Conservation (phyloP, 495 filamentous ascomycete species). For the Symbiotaphrina buchneri region DNA sequence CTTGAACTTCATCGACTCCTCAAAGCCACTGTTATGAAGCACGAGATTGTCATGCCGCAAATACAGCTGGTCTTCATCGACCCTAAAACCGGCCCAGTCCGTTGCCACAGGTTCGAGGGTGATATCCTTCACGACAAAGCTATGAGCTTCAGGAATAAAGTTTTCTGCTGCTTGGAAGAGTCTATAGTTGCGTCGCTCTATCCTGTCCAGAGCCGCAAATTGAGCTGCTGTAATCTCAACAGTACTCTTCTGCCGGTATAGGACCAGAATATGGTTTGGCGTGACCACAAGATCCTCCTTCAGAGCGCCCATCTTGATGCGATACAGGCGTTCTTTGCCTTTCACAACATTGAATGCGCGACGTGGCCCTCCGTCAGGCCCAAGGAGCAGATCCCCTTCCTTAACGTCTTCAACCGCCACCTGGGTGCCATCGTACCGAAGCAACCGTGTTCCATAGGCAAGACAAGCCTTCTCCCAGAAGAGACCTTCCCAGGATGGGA, state of each 20-base stretch:
- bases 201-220: constrained; percentile 14
- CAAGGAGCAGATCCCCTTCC: constrained; percentile 23
- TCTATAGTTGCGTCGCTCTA: constrained; percentile 11
- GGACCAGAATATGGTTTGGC: constrained; percentile 22
- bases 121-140: constrained; percentile 17
- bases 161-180: constrained; percentile 11
- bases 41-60: constrained; percentile 22
- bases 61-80: constrained; percentile 26
- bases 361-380: constrained; percentile 21
- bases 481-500: constrained; percentile 95
- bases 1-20: constrained; percentile 95
- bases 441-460: constrained; percentile 16
- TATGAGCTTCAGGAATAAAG: constrained; percentile 8
- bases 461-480: constrained; percentile 84
- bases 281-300: constrained; percentile 24
- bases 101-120: constrained; percentile 15
- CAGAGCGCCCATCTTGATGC: constrained; percentile 14
- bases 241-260: constrained; percentile 15
- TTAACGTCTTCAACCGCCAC: constrained; percentile 23
- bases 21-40: constrained; percentile 34
- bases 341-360: constrained; percentile 23
- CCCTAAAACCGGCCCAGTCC: constrained; percentile 21
- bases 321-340: constrained; percentile 21
- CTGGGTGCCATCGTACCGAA: constrained; percentile 17
- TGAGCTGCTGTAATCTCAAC: constrained; percentile 20